Evolutionary conservation across 2,329 filamentous ascomycete species (phyloP).

Genomic region (Apiospora kogelbergensis): DNA sequence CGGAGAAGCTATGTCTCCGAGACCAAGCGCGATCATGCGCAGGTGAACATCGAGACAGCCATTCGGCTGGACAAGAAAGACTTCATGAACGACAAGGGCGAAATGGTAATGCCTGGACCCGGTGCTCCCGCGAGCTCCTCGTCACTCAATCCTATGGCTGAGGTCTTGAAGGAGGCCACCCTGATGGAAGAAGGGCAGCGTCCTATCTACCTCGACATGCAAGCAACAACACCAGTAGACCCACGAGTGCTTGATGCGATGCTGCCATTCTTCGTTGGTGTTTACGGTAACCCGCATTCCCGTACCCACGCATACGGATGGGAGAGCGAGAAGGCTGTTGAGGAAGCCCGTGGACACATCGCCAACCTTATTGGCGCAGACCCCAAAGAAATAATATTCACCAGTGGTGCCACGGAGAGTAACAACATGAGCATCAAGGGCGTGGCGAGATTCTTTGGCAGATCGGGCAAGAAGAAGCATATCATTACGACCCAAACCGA

Average conservation of each 20-base stretch:
- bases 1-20: constrained; percentile 78
- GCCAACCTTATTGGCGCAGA: constrained; percentile 89
- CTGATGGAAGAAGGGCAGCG: constrained; percentile 90
- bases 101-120: constrained; percentile 54
- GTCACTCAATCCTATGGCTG: constrained; percentile 80
- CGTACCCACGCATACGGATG: constrained; percentile 97
- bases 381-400: constrained; percentile 98
- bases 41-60: constrained; percentile 78
- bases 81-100: constrained; percentile 57
- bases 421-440: constrained; percentile 99
- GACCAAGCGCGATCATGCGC: constrained; percentile 75
- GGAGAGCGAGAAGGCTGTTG: constrained; percentile 94
- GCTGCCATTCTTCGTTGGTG: constrained; percentile 89
- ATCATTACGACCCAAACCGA: constrained; percentile 97
- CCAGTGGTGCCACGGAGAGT: constrained; percentile 94
- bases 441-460: constrained; percentile 91
- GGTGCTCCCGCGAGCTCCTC: constrained; percentile 60
- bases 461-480: constrained; percentile 94
- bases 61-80: constrained; percentile 85
- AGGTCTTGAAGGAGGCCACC: constrained; percentile 86
- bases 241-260: constrained; percentile 94
- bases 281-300: constrained; percentile 96
- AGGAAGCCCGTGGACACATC: constrained; percentile 80
- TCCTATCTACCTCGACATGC: constrained; percentile 98
- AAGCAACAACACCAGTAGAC: constrained; percentile 93